These are phyloP conservation scores for Aspergillus quadricinctus DNA, from an alignment of 2,329 filamentous ascomycete species.

Conservation along the genomic window DNA sequence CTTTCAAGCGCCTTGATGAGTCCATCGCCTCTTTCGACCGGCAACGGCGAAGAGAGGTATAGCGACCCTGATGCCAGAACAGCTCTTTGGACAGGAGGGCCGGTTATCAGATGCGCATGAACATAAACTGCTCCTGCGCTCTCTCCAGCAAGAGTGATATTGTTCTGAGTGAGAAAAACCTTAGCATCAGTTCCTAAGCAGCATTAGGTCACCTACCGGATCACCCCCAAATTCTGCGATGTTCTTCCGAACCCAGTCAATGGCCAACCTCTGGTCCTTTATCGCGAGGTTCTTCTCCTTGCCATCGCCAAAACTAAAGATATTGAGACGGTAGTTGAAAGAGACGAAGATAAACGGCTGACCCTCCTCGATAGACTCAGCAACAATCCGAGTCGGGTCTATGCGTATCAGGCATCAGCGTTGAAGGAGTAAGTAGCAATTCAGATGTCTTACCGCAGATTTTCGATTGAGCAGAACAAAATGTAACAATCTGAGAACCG, in stretches of 20 bases:
- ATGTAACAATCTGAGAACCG: slow-evolving; percentile 44
- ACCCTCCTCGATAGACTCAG: slow-evolving; percentile 28
- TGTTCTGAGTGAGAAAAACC: slow-evolving; percentile 19
- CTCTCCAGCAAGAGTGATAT: slow-evolving; percentile 44
- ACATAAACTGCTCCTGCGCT: slow-evolving; percentile 46
- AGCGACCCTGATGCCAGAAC: slow-evolving; percentile 43
- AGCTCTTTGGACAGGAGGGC: slow-evolving; percentile 29
- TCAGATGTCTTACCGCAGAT: slow-evolving; percentile 35
- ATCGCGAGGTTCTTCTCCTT: slow-evolving; percentile 39
- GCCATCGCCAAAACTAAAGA: slow-evolving; percentile 45
- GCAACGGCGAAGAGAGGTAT: slow-evolving; percentile 41
- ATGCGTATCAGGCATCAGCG: not conserved
- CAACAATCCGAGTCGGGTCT: slow-evolving; percentile 36
- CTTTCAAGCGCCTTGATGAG: slow-evolving; percentile 27
- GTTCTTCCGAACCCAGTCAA: slow-evolving; percentile 39
- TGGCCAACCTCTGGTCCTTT: slow-evolving; percentile 31
- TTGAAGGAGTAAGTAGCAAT: not conserved
- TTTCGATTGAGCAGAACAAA: slow-evolving; percentile 39
- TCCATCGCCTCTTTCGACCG: slow-evolving; percentile 27
- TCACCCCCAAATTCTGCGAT: slow-evolving; percentile 40
- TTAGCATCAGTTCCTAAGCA: not conserved
- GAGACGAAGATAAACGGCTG: slow-evolving; percentile 42
- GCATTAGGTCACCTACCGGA: slow-evolving; percentile 21
- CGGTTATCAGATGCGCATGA: slow-evolving; percentile 40
- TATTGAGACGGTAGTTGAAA: slow-evolving; percentile 43